Percentiles rank a stretch among this genome's conserved stretches.
Evolutionary conservation across 352 stramenopile species (phyloP).

Genomic region (Pythium apleroticum): DNA sequence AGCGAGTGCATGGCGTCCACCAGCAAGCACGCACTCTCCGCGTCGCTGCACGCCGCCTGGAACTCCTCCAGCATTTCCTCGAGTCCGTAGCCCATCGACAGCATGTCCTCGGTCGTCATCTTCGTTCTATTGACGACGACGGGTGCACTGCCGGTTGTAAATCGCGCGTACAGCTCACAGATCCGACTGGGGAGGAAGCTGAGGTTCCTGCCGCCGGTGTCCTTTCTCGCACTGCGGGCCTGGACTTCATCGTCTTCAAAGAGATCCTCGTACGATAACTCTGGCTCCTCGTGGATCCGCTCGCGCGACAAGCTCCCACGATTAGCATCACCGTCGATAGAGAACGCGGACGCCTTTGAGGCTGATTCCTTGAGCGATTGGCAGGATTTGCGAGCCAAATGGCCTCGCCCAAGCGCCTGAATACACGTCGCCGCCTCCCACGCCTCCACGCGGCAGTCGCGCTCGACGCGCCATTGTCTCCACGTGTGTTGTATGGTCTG

Average conservation of each 20-base stretch:
- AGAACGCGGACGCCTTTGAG: constrained; percentile 16
- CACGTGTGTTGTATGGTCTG: constrained; percentile 53
- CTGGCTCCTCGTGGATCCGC: constrained; percentile 16
- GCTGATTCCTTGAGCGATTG: constrained; percentile 39
- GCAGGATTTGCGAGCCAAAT: constrained; percentile 51
- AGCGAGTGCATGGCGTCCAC: constrained; percentile 44
- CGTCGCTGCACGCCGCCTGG: constrained; percentile 34
- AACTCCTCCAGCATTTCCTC: constrained; percentile 49
- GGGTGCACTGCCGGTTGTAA: background rate
- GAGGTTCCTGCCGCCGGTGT: constrained; percentile 28
- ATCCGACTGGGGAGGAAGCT: constrained; percentile 44
- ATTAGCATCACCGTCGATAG: constrained; percentile 1
- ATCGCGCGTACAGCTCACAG: constrained; percentile 35
- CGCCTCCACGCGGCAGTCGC: constrained; percentile 34
- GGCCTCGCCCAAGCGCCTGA: constrained; percentile 58
- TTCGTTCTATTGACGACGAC: background rate
- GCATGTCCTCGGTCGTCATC: constrained; percentile 24
- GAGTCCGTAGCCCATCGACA: constrained; percentile 36
- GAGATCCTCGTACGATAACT: constrained; percentile 7
- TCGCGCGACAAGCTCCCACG: background rate
- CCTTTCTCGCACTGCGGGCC: background rate
- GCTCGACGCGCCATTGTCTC: constrained; percentile 22
- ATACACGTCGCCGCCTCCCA: constrained; percentile 70
- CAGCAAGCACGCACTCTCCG: constrained; percentile 27
- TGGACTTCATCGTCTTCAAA: constrained; percentile 7